Percentiles rank a stretch among this genome's conserved stretches.
These are phyloP conservation scores for Biancaea sappan DNA, from an alignment of 306 rosid species.

Conservation along the genomic window DNA sequence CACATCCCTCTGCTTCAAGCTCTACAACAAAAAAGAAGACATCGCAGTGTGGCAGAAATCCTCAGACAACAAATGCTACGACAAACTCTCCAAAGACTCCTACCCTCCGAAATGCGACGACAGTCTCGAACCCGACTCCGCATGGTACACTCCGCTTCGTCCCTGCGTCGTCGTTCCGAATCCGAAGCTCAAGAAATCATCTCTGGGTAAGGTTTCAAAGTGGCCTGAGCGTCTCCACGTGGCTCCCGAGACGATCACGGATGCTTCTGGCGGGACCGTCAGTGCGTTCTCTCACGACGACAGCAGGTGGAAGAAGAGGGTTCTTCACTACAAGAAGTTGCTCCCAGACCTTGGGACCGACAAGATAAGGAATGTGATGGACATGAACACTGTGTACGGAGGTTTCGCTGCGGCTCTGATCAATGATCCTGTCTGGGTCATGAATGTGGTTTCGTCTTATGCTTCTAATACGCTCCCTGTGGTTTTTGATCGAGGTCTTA, in stretches of 20 bases:
- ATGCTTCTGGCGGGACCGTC: constrained; percentile 60
- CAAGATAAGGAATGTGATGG: constrained; percentile 92
- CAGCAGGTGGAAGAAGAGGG: constrained; percentile 80
- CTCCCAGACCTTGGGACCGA: constrained; percentile 78
- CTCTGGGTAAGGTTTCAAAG: constrained; percentile 55
- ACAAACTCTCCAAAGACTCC: constrained; percentile 56
- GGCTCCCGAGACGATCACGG: constrained; percentile 69
- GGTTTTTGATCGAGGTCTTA: constrained; percentile 88
- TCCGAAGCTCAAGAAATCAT: constrained; percentile 62
- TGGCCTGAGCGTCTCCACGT: constrained; percentile 81
- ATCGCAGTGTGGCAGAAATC: constrained; percentile 94
- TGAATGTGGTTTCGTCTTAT: constrained; percentile 96
- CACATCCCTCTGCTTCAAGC: constrained; percentile 81
- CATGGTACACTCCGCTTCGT: constrained; percentile 96
- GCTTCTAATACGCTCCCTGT: constrained; percentile 79
- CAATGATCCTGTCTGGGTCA: constrained; percentile 91
- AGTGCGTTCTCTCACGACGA: constrained; percentile 74
- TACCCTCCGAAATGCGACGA: constrained; percentile 94
- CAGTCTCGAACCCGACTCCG: constrained; percentile 88
- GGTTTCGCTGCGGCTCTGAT: constrained; percentile 83
- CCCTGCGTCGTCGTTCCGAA: constrained; percentile 76
- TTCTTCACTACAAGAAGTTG: constrained; percentile 84
- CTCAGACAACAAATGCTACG: constrained; percentile 65
- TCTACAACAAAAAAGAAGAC: constrained; percentile 89
- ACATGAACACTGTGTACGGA: constrained; percentile 90